Conservation (phyloP, 306 rosid genomes). For the Trichosanthes cucumerina region DNA sequence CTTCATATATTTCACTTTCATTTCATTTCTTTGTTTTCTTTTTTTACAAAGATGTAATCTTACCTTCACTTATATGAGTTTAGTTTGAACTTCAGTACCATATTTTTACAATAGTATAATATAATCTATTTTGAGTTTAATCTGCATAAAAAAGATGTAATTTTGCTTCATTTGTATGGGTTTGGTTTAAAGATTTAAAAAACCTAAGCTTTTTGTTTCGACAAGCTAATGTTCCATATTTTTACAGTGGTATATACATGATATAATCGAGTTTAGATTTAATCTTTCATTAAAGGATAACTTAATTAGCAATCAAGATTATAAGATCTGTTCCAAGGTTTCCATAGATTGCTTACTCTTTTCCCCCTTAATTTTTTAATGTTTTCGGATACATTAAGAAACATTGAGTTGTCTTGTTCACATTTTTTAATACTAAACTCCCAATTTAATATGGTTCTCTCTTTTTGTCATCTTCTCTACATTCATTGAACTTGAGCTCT, state of each 20-base stretch:
- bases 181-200: not conserved
- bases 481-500: not conserved
- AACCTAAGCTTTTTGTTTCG: too few species aligned
- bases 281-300: not conserved
- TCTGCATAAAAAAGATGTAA: not conserved
- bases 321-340: not conserved
- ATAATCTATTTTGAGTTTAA: too few species aligned
- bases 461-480: not conserved
- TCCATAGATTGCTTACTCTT: not conserved
- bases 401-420: not conserved
- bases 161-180: not conserved
- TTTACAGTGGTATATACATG: too few species aligned
- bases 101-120: too few species aligned
- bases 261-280: too few species aligned
- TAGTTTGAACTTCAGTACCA: not conserved
- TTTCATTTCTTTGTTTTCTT: not conserved
- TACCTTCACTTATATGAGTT: not conserved
- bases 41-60: not conserved
- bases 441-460: not conserved
- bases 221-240: not conserved
- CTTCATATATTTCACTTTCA: not conserved
- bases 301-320: not conserved
- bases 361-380: not conserved
- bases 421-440: not conserved
- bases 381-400: not conserved